Evolutionary conservation across 2,329 filamentous ascomycete genomes (phyloP), one percentile per base, ranked within the genome.

Genomic region (Colletotrichum sublineola): DNA sequence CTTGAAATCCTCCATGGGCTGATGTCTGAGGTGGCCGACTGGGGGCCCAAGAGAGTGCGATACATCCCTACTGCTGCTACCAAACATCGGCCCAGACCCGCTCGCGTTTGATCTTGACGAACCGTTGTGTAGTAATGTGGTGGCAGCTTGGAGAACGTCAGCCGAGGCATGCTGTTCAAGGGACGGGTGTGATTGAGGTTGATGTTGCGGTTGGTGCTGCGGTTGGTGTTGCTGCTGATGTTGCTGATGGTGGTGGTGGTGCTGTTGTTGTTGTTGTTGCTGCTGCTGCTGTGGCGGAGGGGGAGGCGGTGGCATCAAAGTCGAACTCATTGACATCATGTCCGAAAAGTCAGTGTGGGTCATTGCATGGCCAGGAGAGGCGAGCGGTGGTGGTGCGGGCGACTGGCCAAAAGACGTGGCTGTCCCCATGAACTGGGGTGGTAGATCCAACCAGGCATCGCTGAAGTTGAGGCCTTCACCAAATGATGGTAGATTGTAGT

Each of bases 361-460:
- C 40, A 82, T 71, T 20, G 75, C 76, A 18, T 79, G 74, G 20
- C 79, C 74, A 4, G 78, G 74, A 14, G 78, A 74, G 24, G 74
- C 67, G 20, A 80, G 76, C 8, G 79, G 75, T 48, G 79, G 77
- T 38, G 77, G 75, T 18, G 84, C 81, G 46, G 88, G 87, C 18
- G 73, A 74, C 62, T 89, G 86, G 24, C 90, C 90, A 74, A 89
- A 88, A 3, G 90, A 92, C 29, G 91, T 92, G 1, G 88, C 84
- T 15, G 91, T 89, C 63, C 91, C 91, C 82, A 93, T 88, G 75
- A 93, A 90, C 61, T 86, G 86, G 1, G 91, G 91, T 6, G 91
- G 91, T 29, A 92, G 82, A 71, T 90, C 88, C 58, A 85, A 80
- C 88, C 88, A 91, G 67, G 83, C 82, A 52, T 86, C 85, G 76